phyloP scores from a whole-genome alignment of 2,329 filamentous ascomycete species.

The Calonectria pauciramosa region DNA sequence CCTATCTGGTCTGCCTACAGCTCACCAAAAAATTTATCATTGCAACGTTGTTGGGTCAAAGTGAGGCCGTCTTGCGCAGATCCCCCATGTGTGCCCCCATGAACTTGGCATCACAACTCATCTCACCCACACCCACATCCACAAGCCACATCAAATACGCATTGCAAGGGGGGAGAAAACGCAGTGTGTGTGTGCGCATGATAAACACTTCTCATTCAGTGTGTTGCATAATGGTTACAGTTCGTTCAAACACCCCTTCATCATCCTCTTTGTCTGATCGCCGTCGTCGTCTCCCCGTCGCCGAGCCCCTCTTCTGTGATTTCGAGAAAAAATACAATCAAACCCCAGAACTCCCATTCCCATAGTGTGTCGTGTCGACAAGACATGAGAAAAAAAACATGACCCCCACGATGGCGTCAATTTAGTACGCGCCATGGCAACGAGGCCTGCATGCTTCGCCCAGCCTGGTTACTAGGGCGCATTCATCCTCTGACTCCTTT shows the following conservation, averaged over 20 bases:
- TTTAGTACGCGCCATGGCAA: conserved; percentile 24
- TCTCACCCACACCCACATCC: neutral
- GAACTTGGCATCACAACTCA: neutral
- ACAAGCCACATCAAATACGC: neutral
- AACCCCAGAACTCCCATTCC: conserved; percentile 43
- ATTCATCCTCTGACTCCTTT: conserved; percentile 17
- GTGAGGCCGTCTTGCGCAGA: neutral
- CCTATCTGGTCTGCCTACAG: neutral
- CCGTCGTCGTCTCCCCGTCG: conserved; percentile 12
- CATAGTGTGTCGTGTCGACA: conserved; percentile 32
- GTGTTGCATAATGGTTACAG: conserved; percentile 29
- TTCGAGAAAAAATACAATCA: conserved; percentile 33
- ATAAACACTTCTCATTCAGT: conserved; percentile 32
- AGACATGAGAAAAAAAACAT: conserved; percentile 26
- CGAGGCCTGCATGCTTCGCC: conserved; percentile 26
- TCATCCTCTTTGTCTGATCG: conserved; percentile 24
- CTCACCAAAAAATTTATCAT: neutral
- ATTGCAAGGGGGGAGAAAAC: neutral
- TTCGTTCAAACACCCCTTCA: conserved; percentile 30
- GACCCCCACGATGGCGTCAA: conserved; percentile 26
- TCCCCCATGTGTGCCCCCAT: neutral
- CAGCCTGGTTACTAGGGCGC: conserved; percentile 18
- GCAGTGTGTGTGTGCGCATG: neutral
- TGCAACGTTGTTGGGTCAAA: neutral
- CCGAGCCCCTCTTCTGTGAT: conserved; percentile 13